Conservation (phyloP, 2,329 filamentous ascomycete species). For the Fusarium sp. region DNA sequence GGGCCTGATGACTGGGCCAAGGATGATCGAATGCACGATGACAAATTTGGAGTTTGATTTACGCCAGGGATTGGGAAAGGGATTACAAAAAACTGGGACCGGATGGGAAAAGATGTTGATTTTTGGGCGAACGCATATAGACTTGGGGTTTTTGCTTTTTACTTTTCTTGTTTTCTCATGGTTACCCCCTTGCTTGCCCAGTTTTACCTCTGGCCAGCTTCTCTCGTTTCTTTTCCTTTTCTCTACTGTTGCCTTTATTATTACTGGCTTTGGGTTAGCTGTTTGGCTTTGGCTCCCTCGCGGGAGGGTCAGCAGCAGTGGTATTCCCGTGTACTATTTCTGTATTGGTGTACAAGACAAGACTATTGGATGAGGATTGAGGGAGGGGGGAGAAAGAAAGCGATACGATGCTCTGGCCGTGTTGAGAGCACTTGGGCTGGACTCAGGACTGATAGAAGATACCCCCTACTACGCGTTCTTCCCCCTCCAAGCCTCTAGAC, state of each 20-base stretch:
- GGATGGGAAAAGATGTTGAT: slow-evolving; percentile 46
- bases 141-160: slow-evolving; percentile 41
- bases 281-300: slow-evolving; percentile 38
- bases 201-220: slow-evolving; percentile 28
- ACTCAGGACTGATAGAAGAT: slow-evolving; percentile 52
- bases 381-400: slow-evolving; percentile 34
- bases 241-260: too few relatives aligned
- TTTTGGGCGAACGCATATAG: slow-evolving; percentile 48
- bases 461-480: slow-evolving; percentile 45
- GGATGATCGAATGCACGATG: slow-evolving; percentile 28
- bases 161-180: slow-evolving; percentile 26
- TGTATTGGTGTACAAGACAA: slow-evolving; percentile 48
- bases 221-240: slow-evolving; percentile 36
- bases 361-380: slow-evolving; percentile 38
- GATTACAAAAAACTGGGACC: slow-evolving; percentile 47
- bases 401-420: slow-evolving; percentile 39
- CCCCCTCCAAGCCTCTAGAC: slow-evolving; percentile 44
- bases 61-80: slow-evolving; percentile 40
- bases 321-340: slow-evolving; percentile 44
- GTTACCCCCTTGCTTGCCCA: slow-evolving; percentile 36
- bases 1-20: slow-evolving; percentile 1
- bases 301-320: slow-evolving; percentile 39
- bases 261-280: slow-evolving; percentile 13
- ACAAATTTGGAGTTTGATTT: slow-evolving; percentile 34
- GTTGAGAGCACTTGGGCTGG: slow-evolving; percentile 49